Evolutionary conservation across 805 yeast species (phyloP), one percentile per base, ranked within the genome.

Genomic region (Candida manassasensis): DNA sequence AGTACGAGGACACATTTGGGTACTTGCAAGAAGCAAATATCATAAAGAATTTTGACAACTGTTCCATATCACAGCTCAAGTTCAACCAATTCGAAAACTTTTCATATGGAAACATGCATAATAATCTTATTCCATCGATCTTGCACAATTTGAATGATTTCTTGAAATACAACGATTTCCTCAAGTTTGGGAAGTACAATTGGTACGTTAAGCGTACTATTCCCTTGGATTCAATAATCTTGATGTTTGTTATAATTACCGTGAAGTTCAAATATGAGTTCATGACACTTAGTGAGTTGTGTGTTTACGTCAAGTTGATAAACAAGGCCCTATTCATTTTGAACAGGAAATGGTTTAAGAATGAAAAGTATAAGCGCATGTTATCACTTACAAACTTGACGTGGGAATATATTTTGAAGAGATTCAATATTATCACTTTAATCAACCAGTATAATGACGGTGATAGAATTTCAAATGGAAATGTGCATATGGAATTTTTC

Each of bases 191-290:
- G 4, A 66, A 69, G 37, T 77, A 62, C 51, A 77, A 77, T 44
- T 77, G 83, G 83, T 77, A 75, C 42, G 64, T 77, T 32, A 70
- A 77, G 47, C 61, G 79, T 29, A 73, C 75, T n/a, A 67, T 77
- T 32, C 84, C 84, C 3, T 60, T 77, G 34, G 81, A 77, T 52
- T 75, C 79, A 6, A 65, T 77, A 11, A 71, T 76, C 10, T 50
- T 77, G 35, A 55, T 76, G 40, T 59, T 74, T 43, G 71, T 75
- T 10, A 72, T 77, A 21, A 61, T 77, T 33, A 67, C 74, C 2
- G 71, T 75, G 6, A 79, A 77, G 48, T 59, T 75, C 49, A 71
- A 71, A 38, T 63, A 57, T 38, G 61, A 63, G 34, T 57, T 60
- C 29, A 62, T 67, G 55, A 57, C 60, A 1, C 43, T 56, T 29